Base-by-base conservation (phyloP, 2,329 filamentous ascomycete species). In the Fusarium drepaniforme region DNA sequence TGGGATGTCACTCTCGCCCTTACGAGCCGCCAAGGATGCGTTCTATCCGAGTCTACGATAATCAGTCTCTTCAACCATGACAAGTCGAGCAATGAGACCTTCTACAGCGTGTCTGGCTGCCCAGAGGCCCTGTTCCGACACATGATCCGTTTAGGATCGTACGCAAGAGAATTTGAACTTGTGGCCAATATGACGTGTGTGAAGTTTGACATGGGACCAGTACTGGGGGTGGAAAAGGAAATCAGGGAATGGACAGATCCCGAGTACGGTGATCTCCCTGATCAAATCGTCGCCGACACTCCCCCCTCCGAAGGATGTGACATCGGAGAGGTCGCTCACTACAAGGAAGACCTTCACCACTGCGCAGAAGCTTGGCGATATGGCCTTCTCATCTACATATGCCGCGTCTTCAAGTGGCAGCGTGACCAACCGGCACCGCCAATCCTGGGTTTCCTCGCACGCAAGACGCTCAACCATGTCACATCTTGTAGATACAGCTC, bases 281-380 rank as follows among this genome's bases (percentile, higher is more conserved):
- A 67, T 7, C 44, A 68, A 5, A 28, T 49, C 15, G 28, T 62
- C 30, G 40, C 33, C 9, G 61, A 71, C 30, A 23, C 42, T 25
- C 33, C 37, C 8, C 8, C 49, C 0, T 30, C 38, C 3, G 44
- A 64, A 15, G 56, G 37, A 5, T 44, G 40, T n/a, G 63, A 49
- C 23, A 33, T 35, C 3, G 59, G 60, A 58, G 72, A 66, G n/a
- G n/a, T 66, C 16, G 56, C 62, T 11, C 64, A 76, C 28, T 74
- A 76, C 46, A 69, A 68, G 8, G 60, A 77, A 58, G 81, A 83
- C 65, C 74, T 79, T 1, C 77, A 81, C 51, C 80, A 83, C 66
- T 83, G 81, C 64, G 78, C 80, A 16, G 81, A 83, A 57, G 80
- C 82, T 1, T 83, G 81, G 82, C 64, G 81, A 23, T 77, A 80